Conservation (phyloP, 768 basidiomycete genomes). For the Tricholoma sp. region DNA sequence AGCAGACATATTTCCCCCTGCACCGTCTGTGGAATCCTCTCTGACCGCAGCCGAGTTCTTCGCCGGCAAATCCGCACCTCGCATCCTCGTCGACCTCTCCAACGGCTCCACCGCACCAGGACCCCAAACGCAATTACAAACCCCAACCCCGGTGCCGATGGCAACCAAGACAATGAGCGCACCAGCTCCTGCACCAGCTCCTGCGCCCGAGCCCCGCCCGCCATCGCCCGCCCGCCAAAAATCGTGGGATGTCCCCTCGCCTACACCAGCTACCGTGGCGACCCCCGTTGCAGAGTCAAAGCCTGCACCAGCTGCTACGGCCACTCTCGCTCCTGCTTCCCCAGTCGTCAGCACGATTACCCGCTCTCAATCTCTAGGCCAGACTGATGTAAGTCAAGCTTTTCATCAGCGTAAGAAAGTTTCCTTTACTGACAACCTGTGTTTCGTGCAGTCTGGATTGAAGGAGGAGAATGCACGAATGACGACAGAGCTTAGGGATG, state of each 20-base stretch:
- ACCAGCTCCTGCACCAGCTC: slow-evolving; percentile 20
- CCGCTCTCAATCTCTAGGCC: neutral
- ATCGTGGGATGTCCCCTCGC: slow-evolving; percentile 8
- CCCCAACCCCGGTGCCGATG: slow-evolving; percentile 24
- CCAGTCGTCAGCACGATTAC: slow-evolving; percentile 6
- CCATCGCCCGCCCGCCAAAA: slow-evolving; percentile 11
- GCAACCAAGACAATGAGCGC: slow-evolving; percentile 22
- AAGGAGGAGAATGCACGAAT: slow-evolving; percentile 61
- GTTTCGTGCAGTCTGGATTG: slow-evolving; percentile 14
- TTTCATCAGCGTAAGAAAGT: no score
- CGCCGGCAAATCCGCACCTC: slow-evolving; percentile 71
- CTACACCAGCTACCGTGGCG: neutral
- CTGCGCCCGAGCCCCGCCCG: slow-evolving; percentile 8
- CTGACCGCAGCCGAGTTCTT: slow-evolving; percentile 85
- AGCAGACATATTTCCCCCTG: slow-evolving; percentile 94
- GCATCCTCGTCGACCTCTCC: slow-evolving; percentile 78
- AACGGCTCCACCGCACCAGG: slow-evolving; percentile 42
- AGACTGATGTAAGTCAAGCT: neutral
- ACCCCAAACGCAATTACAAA: slow-evolving; percentile 28
- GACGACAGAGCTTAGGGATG: slow-evolving; percentile 66
- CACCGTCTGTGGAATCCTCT: slow-evolving; percentile 75
- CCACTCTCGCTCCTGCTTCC: neutral
- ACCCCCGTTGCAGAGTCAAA: slow-evolving; percentile 15
- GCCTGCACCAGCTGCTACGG: slow-evolving; percentile 3
- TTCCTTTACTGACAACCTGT: neutral